A percentile compares a stretch with the other conserved stretches of the same genome.
phyloP scores from a whole-genome alignment of 768 basidiomycete genomes.

The Strobilomyces echinocephalus region DNA sequence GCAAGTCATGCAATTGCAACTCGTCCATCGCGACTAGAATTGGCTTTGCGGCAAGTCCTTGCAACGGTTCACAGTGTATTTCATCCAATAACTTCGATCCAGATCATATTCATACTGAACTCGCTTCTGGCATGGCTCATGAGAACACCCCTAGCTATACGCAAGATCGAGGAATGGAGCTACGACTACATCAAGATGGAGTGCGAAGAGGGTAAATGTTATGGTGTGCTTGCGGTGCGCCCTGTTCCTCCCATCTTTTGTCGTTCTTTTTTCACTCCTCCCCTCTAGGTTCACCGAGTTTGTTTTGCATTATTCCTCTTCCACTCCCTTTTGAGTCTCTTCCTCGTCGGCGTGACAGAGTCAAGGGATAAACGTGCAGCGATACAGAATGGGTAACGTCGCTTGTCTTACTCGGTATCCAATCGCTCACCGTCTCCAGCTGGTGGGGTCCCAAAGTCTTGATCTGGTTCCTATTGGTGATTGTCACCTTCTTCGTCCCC shows the following conservation, averaged over 20 bases:
- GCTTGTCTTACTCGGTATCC: neutral
- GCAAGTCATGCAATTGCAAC: slow-evolving; percentile 98
- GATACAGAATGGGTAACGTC: slow-evolving; percentile 87
- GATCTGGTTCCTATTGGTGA: slow-evolving; percentile 78
- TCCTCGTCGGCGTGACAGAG: slow-evolving; percentile 82
- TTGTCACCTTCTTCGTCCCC: slow-evolving; percentile 88
- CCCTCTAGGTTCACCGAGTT: slow-evolving; percentile 83
- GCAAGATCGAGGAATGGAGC: slow-evolving; percentile 85
- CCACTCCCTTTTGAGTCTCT: slow-evolving; percentile 74
- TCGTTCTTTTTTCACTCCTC: neutral
- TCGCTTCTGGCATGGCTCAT: slow-evolving; percentile 97
- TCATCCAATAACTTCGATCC: neutral
- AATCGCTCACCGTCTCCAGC: slow-evolving; percentile 37
- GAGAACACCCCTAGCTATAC: slow-evolving; percentile 84
- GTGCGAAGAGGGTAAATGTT: slow-evolving; percentile 88
- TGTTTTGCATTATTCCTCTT: slow-evolving; percentile 92
- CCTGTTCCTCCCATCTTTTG: neutral
- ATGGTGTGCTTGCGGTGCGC: slow-evolving; percentile 90
- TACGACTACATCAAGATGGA: slow-evolving; percentile 99
- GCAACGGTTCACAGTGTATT: neutral
- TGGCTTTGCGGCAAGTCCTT: slow-evolving; percentile 75
- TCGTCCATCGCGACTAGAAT: slow-evolving; percentile 96
- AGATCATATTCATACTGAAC: slow-evolving; percentile 95
- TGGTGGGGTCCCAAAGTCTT: slow-evolving; percentile 99
- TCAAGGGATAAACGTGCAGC: slow-evolving; percentile 91